Base-by-base conservation (phyloP, 176 grass and related monocot genomes). In the Phoenix roebelenii region DNA sequence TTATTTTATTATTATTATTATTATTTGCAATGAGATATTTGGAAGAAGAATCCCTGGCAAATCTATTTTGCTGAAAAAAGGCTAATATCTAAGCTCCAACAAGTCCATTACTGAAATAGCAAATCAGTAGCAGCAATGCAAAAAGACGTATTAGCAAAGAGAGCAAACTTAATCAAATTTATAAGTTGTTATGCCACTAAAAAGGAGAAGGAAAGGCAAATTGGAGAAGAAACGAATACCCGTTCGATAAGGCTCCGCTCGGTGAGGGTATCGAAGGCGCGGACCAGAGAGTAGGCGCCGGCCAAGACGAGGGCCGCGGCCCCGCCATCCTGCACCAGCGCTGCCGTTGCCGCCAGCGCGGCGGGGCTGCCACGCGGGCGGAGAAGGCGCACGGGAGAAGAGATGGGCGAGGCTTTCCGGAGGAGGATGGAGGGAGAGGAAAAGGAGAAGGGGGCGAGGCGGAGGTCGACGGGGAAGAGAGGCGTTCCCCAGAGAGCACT, bases 241-340 rank as follows among this genome's bases (percentile, higher is more conserved):
- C 85, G 85, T 58, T 97, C 70, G 67, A 97, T 48, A 70, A 97
- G 24, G 54, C 73, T 82, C 39, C 75, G 66, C 63, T 80, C 63
- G 0, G 81, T 76, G 66, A 97, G 84, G 24, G 25, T 64, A 55
- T 98, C 87, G 70, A 92, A 85, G 58, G 70, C 22, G 62, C 63
- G 84, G 26, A 98, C 78, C 17, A 98, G 84, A 15, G 67, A 50
- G 73, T 98, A 98, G 0, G 93, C 93, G 17, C 93, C 81, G 9
- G 73, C 81, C 0, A 78, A 79, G 70, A 77, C 58, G 64, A 85
- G 28, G 30, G 67, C 52, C 1, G 84, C 69, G 60, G 82, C 84
- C 1, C 25, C 78, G 0, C 75, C 79, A 10, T 92, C 93, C 66
- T 54, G 93, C 54, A 85, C 54, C 72, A 76, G 62, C n/a, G 78